Evolutionary conservation across 306 rosid genomes (phyloP).

Genomic region (Sesbania bispinosa): DNA sequence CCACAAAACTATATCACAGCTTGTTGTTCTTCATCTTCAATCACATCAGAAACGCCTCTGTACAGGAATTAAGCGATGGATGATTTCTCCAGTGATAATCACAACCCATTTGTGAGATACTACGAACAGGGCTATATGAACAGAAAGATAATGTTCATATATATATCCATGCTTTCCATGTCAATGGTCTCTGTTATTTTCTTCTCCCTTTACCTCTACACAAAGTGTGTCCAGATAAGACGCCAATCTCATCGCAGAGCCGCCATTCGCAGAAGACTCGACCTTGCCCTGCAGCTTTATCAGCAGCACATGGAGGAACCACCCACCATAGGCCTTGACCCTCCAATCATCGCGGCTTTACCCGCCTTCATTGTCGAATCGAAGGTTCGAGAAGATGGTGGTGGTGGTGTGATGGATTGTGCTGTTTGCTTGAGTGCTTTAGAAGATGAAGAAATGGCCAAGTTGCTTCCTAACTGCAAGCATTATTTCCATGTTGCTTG

Average conservation of each 20-base stretch:
- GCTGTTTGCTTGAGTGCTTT: slow-evolving; percentile 43
- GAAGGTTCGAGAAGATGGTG: background rate
- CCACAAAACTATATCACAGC: no score
- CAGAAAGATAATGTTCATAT: background rate
- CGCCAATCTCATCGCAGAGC: slow-evolving; percentile 46
- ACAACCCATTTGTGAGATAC: no score
- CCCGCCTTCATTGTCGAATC: slow-evolving; percentile 24
- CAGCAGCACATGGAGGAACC: background rate
- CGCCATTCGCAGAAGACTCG: slow-evolving; percentile 12
- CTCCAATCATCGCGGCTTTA: slow-evolving; percentile 31
- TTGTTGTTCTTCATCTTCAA: no score
- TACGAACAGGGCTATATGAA: no score
- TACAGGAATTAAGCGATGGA: no score
- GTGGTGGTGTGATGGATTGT: slow-evolving; percentile 1
- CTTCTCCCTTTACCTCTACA: slow-evolving; percentile 44
- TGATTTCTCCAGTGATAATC: no score
- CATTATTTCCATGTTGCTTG: slow-evolving; percentile 50
- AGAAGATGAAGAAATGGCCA: slow-evolving; percentile 33
- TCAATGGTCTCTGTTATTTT: slow-evolving; percentile 33
- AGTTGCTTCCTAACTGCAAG: slow-evolving; percentile 45
- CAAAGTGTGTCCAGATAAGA: slow-evolving; percentile 20
- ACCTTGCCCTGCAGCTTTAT: slow-evolving; percentile 1
- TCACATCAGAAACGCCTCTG: no score
- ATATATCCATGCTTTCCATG: slow-evolving; percentile 40
- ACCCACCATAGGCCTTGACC: slow-evolving; percentile 44